Evolutionary conservation across 176 grass and related monocot species (phyloP), one percentile per base, ranked within the genome.

Genomic region (Themeda triandra): DNA sequence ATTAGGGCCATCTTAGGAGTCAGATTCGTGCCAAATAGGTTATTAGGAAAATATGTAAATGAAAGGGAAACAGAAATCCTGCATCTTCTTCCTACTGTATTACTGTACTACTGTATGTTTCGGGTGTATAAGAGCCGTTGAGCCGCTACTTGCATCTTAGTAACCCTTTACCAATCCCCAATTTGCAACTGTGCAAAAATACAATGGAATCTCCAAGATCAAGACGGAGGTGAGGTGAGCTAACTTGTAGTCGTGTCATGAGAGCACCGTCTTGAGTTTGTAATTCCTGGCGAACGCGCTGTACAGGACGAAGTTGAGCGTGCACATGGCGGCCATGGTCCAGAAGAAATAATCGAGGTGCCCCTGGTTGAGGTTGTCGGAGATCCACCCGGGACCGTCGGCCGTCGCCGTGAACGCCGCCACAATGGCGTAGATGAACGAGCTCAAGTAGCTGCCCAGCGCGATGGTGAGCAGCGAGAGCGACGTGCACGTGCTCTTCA

Each of bases 321-420:
- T 23, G 71, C 88, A 92, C 79, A 97, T 60, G 33, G 73, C 90
- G 8, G 92, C 80, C 77, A 94, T 37, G 29, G 63, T 13, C 90
- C 86, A 91, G 71, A 97, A 97, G 59, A 89, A 94, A 76, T 97
- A 92, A 75, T 97, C 95, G 30, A 97, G 90, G 79, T 91, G 92
- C 2, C 95, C 95, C 32, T 87, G 37, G 78, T 94, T 94, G 77
- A 94, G 54, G 86, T 97, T 75, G 75, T 97, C 88, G 13, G 95
- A 78, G 36, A 97, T 94, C 95, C 95, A 97, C 40, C 95, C 95
- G 0, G 88, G 86, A 2, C 66, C 82, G 2, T 29, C 84, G 6
- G 27, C 77, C 21, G 79, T 73, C 4, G 85, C 80, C 6, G 92
- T 97, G 67, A 88, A 78, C 14, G 62, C 67, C 30, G 79, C 85